A percentile compares a stretch with the other conserved stretches of the same genome.
phyloP scores from a whole-genome alignment of 805 yeast genomes.

The Nakazawaea laoshanensis region DNA sequence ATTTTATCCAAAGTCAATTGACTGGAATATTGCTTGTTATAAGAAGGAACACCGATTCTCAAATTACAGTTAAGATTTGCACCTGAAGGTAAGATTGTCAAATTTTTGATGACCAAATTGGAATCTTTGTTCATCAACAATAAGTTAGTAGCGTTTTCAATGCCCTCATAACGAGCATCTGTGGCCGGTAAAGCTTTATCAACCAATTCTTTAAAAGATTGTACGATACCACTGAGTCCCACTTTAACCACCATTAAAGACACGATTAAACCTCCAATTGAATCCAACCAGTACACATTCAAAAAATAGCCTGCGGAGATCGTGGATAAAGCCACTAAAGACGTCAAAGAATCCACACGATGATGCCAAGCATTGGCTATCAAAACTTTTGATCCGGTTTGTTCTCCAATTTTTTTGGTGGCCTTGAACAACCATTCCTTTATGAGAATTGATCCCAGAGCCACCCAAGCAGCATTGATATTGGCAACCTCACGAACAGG shows the following conservation, averaged over 20 bases:
- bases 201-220: slow-evolving; percentile 66
- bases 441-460: slow-evolving; percentile 76
- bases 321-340: slow-evolving; percentile 82
- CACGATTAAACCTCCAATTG: slow-evolving; percentile 85
- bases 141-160: slow-evolving; percentile 27
- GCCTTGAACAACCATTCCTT: slow-evolving; percentile 86
- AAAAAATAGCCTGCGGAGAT: slow-evolving; percentile 79
- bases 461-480: slow-evolving; percentile 94
- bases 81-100: slow-evolving; percentile 44
- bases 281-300: slow-evolving; percentile 77
- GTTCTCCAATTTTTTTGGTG: slow-evolving; percentile 71
- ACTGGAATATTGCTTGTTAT: slow-evolving; percentile 20
- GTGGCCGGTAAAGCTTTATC: slow-evolving; percentile 56
- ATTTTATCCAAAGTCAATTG: slow-evolving; percentile 23
- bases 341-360: slow-evolving; percentile 87
- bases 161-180: slow-evolving; percentile 38
- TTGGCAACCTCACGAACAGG: slow-evolving; percentile 37
- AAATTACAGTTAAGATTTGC: slow-evolving; percentile 38
- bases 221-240: slow-evolving; percentile 66
- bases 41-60: slow-evolving; percentile 20
- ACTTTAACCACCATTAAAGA: slow-evolving; percentile 77
- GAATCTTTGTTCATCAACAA: slow-evolving; percentile 23
- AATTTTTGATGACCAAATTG: slow-evolving; percentile 24
- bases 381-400: slow-evolving; percentile 77
- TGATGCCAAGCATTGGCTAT: slow-evolving; percentile 99